Evolutionary conservation across 805 yeast species (phyloP).

Genomic region (Lipomyces mesembrius): DNA sequence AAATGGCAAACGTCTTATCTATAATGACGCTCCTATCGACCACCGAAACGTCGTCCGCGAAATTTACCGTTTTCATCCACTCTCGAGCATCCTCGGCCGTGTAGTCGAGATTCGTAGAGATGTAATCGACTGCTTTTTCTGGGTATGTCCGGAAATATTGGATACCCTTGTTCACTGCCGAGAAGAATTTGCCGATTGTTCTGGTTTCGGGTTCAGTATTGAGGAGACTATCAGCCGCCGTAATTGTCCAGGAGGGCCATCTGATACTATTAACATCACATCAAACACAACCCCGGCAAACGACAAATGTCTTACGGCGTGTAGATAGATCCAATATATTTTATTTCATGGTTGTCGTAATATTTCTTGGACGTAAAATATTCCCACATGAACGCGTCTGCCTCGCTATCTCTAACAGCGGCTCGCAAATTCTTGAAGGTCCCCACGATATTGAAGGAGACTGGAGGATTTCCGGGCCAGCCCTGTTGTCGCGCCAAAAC

Average conservation of each 20-base stretch:
- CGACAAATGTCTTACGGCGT: conserved; percentile 60
- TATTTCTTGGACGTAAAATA: conserved; percentile 85
- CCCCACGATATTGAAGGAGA: conserved; percentile 56
- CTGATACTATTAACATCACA: conserved; percentile 1
- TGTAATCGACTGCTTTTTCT: conserved; percentile 69
- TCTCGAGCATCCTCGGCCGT: conserved; percentile 73
- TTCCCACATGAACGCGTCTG: conserved; percentile 97
- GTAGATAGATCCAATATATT: conserved; percentile 81
- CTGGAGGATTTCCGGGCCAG: conserved; percentile 49
- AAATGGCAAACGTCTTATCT: conserved; percentile 59
- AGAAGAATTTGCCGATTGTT: conserved; percentile 2
- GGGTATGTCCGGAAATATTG: conserved; percentile 61
- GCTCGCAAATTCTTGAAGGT: conserved; percentile 78
- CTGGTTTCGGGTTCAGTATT: conserved; percentile 41
- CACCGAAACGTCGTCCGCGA: conserved; percentile 54
- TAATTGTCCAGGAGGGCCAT: conserved; percentile 94
- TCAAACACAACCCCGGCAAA: neutral
- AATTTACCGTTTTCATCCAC: conserved; percentile 81
- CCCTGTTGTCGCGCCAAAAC: conserved; percentile 70
- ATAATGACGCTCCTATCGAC: conserved; percentile 58
- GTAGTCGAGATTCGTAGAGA: conserved; percentile 73
- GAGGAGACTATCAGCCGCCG: conserved; percentile 53
- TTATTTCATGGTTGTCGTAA: conserved; percentile 79
- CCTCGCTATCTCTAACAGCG: conserved; percentile 66
- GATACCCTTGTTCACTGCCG: conserved; percentile 68